Base-by-base conservation (phyloP, 2,329 filamentous ascomycete species). In the Venturia asperata region DNA sequence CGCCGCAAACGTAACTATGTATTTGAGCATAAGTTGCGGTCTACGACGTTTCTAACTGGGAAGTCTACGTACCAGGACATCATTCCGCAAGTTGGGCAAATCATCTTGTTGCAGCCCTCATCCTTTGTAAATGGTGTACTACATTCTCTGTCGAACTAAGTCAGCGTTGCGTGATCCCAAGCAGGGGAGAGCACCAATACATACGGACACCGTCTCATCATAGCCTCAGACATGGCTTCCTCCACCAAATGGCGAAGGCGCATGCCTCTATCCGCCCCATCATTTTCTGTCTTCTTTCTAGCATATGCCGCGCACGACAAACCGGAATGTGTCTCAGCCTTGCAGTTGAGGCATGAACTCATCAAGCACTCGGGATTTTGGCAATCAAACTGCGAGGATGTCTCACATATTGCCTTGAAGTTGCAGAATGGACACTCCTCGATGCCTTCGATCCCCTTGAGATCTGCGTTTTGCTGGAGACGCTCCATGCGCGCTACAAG, bases 51-150 rank as follows among this genome's bases (percentile, higher is more conserved):
- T 5, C 5, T n/a, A 17, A 13, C n/a, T 64, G 58, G 27, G 19
- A 60, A 27, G 11, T 30, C 39, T n/a, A 76, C 70, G 67, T 80
- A 83, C 74, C 84, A 87, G 83, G 9, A 77, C 66, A 55, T 80
- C 80, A 3, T 70, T 67, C 69, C 84, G 87, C 84, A 87, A n/a
- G 82, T 81, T 0, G 83, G 79, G 73, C 91, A 96, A 0, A 74
- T 81, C 83, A 96, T 90, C 76, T 92, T 92, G 77, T 95, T 95
- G 77, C 91, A 96, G 2, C 91, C 91, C 41, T 78, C 74, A 43
- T 87, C 83, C 72, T 95, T 96, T 73, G 95, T 83, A 70, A 93
- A 94, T 0, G 87, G 85, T n/a, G 85, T 83, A n/a, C 81, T 78
- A 75, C 89, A 87, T 68, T 79, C 80, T 67, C 66, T 79, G 73